Conservation (phyloP, 2,329 filamentous ascomycete genomes). For the Fusarium staphyleae region DNA sequence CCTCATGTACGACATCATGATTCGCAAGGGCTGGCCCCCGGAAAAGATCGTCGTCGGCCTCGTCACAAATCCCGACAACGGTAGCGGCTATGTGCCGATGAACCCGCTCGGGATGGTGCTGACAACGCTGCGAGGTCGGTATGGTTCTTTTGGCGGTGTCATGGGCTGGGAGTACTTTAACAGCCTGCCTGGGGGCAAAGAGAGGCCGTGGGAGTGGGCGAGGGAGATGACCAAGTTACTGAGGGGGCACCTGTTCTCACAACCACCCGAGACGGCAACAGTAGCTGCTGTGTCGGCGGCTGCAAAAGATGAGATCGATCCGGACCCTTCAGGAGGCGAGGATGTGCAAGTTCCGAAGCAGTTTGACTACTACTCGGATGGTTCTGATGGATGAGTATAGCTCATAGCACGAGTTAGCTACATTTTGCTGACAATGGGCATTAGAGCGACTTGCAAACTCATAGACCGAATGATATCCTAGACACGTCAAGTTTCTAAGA, state of each 20-base stretch:
- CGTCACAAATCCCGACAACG: conserved; percentile 80
- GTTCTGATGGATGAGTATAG: conserved; percentile 25
- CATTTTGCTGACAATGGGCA: neutral
- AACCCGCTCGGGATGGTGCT: conserved; percentile 57
- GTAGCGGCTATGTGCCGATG: conserved; percentile 59
- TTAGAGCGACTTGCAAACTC: neutral
- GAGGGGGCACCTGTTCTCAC: conserved; percentile 39
- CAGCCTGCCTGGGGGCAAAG: conserved; percentile 68
- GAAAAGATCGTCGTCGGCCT: conserved; percentile 80
- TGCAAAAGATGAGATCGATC: conserved; percentile 32
- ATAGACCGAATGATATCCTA: no score
- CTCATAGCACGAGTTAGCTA: neutral
- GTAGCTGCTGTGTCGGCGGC: neutral
- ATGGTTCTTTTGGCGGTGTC: conserved; percentile 80
- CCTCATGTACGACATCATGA: conserved; percentile 57
- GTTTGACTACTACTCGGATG: conserved; percentile 49
- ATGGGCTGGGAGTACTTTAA: conserved; percentile 99
- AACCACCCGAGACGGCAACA: neutral
- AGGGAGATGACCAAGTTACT: conserved; percentile 64
- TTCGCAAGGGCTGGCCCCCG: conserved; percentile 72
- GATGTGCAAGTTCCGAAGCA: conserved; percentile 40
- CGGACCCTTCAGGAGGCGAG: conserved; percentile 38
- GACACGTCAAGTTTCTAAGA: no score
- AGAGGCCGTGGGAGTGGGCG: conserved; percentile 80
- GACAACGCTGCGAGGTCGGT: conserved; percentile 53